Evolutionary conservation across 2,329 filamentous ascomycete genomes (phyloP).

Genomic region (Macrophomina tecta): DNA sequence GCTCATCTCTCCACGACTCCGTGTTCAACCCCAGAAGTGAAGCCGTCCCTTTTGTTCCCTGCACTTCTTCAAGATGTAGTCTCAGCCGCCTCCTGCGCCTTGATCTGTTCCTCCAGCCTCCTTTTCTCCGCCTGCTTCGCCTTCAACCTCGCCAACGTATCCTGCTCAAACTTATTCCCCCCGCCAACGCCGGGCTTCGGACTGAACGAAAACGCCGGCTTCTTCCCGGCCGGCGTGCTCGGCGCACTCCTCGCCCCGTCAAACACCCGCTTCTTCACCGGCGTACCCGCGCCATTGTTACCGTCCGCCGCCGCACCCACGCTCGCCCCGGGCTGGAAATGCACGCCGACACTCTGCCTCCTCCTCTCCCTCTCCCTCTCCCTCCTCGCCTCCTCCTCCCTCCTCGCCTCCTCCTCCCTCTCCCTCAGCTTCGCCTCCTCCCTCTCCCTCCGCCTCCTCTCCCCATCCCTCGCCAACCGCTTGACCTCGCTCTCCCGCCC

Average conservation of each 20-base stretch:
- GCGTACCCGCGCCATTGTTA: neutral
- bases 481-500: slow-evolving; percentile 56
- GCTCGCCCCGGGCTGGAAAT: slow-evolving; percentile 32
- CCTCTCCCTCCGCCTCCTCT: slow-evolving; percentile 24
- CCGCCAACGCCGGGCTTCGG: slow-evolving; percentile 35
- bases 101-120: slow-evolving; percentile 52
- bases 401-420: slow-evolving; percentile 56
- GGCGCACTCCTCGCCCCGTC: slow-evolving; percentile 32
- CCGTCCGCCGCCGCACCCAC: neutral
- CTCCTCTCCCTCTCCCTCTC: slow-evolving; percentile 54
- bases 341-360: slow-evolving; percentile 55
- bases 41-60: neutral
- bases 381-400: slow-evolving; percentile 48
- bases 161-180: slow-evolving; percentile 45
- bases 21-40: neutral
- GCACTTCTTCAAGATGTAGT: neutral
- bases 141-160: slow-evolving; percentile 53
- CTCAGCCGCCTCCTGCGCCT: slow-evolving; percentile 35
- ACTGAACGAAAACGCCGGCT: slow-evolving; percentile 51
- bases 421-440: slow-evolving; percentile 32
- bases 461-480: slow-evolving; percentile 23
- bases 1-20: neutral
- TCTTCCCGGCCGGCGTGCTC: slow-evolving; percentile 38
- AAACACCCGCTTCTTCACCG: slow-evolving; percentile 30
- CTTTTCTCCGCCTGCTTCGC: slow-evolving; percentile 48